Base-by-base conservation (phyloP, 2,329 filamentous ascomycete genomes). In the Helotiales sp. region DNA sequence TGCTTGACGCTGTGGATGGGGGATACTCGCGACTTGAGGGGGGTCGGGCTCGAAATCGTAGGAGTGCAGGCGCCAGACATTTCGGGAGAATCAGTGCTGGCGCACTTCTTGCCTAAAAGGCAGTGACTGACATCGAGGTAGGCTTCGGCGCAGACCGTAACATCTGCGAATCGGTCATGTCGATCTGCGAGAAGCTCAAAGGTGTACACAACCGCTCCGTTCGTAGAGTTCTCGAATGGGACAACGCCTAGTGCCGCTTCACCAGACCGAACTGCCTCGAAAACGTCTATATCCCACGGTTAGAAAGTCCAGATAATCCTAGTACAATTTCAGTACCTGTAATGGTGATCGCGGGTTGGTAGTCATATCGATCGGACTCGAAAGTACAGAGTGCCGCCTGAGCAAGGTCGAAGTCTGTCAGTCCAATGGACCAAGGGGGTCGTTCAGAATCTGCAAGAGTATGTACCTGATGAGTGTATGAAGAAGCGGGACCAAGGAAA, bases 201-300 rank as follows among this genome's bases (percentile, higher is more conserved):
- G 0, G 94, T 97, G 78, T 93, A 92, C 64, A 96, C 89, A 59
- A 99, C 96, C 63, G 91, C 90, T 75, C 96, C 96, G 79, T 98
- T 97, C 77, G 93, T 95, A 47, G 92, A 96, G 82, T 99, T 99
- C 78, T 98, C 95, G 79, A 97, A 94, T 6, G 96, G 96, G 1
- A 97, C 91, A 34, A 98, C 91, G 72, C 94, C 96, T 65, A 89
- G 89, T 61, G 85, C 80, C 0, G 87, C 87, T 52, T 82, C 77
- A 66, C 87, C 85, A 43, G 84, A 83, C 75, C 96, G 93, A 6
- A 97, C 91, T 17, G 89, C 85, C 60, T 89, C 84, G 78, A 97
- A 97, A 73, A 97, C 89, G 76, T 96, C 93, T 90, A 17, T 24
- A 63, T 30, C 40, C 37, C 26, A 61, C 54, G 45, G 60, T 68